phyloP scores from a whole-genome alignment of 495 filamentous ascomycete genomes.

The Hyaloscypha bicolor region DNA sequence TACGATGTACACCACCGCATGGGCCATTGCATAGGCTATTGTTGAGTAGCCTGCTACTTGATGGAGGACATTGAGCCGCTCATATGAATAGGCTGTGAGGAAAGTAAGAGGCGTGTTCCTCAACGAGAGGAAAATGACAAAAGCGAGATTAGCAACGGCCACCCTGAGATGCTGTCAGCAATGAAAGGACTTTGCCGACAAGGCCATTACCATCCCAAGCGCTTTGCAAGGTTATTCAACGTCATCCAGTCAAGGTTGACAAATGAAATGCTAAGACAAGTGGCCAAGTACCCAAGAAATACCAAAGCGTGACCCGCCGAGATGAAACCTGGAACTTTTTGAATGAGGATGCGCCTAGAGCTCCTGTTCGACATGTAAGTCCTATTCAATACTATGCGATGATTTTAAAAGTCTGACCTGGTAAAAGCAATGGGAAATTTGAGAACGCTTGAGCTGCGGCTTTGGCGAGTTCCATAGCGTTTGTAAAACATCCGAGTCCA shows the following conservation, averaged over 20 bases:
- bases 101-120: conserved; percentile 62
- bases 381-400: not conserved
- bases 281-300: conserved; percentile 48
- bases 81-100: conserved; percentile 61
- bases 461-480: conserved; percentile 13
- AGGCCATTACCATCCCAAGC: conserved; percentile 53
- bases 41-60: conserved; percentile 58
- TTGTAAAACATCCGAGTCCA: conserved; percentile 43
- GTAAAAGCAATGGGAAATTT: conserved; percentile 5
- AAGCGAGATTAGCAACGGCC: conserved; percentile 50
- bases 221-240: conserved; percentile 37
- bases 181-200: not conserved
- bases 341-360: conserved; percentile 42
- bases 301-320: conserved; percentile 53
- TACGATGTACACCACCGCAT: conserved; percentile 46
- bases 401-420: conserved; percentile 14
- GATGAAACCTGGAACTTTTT: conserved; percentile 51
- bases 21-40: conserved; percentile 45
- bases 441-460: conserved; percentile 4
- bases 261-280: conserved; percentile 52
- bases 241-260: conserved; percentile 43
- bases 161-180: conserved; percentile 44
- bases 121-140: conserved; percentile 61
- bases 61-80: conserved; percentile 61
- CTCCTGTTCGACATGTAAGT: conserved; percentile 8